Base-by-base conservation (phyloP, 2,329 filamentous ascomycete genomes). In the Paecilomyces niveus region DNA sequence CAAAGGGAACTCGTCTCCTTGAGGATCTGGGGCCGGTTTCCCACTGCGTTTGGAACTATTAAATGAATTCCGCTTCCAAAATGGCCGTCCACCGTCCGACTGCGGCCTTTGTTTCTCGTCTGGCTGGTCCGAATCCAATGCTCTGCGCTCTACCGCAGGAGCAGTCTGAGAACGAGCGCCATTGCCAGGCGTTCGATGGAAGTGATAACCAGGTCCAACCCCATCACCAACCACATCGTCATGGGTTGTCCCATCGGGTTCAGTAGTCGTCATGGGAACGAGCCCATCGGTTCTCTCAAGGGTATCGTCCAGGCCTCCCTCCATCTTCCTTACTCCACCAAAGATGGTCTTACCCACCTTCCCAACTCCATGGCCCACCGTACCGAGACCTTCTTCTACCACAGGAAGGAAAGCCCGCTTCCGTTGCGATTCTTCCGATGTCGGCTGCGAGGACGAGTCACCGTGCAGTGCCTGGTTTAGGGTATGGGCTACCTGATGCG, bases 401-500 rank as follows among this genome's bases (percentile, higher is more conserved):
- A 81, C 70, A 5, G 80, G 80, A 54, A 83, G 75, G 22, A 75
- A 64, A 5, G 68, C 61, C 50, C 57, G 57, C 35, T 69, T 72
- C 29, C 60, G 57, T 45, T 63, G 39, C 39, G 9, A 18, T 15
- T 45, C 15, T n/a, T 13, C 35, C 18, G 15, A 18, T 5, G n/a
- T 18, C 8, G 15, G 39, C 15, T 18, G 39, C 39, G 39, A 45
- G 39, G 39, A 18, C n/a, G 39, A 45, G 5, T 45, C n/a, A 22
- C 67, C 65, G 39, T 76, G 69, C 21, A 82, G 64, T 33, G 77
- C 71, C 33, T 80, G 72, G 49, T 74, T 72, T n/a, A 83, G 62
- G 8, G 80, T 80, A 58, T 81, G 79, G 53, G 79, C 77, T 32
- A 77, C 65, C 65, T 85, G 77, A 65, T 85, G 81, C 35, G 83